Base-by-base conservation (phyloP, 1,284 basidiomycete species). In the Filobasidium uniguttulatum region DNA sequence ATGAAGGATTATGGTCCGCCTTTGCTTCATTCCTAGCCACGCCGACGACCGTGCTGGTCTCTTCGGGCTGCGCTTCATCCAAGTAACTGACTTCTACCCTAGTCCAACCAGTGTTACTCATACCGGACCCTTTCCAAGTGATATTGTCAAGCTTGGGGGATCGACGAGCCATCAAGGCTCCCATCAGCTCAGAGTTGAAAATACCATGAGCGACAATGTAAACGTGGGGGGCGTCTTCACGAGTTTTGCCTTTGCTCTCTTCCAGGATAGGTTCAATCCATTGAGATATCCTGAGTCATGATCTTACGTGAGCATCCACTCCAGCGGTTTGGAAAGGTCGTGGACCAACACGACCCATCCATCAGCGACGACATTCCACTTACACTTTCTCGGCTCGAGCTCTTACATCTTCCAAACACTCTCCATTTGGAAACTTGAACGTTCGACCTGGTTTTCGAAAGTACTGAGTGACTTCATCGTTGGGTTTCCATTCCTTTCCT, bases 71-170 rank as follows among this genome's bases (percentile, higher is more conserved):
- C 9, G 35, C 37, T 41, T 55, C 53, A 22, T 52, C 64, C 1
- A 52, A 57, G 37, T 68, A 68, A 5, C 63, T 70, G 4, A 74
- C 41, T 54, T 73, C 68, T 37, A 70, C 48, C 29, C 70, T 58
- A 0, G 66, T 70, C 72, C 72, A 75, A 0, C 69, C 73, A 5
- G 73, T 74, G 62, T 75, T 73, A 12, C 67, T 65, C 64, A 73
- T 72, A 2, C 71, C 65, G 15, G 64, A 60, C 38, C 68, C 71
- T 14, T 61, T 58, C 61, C 71, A 71, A 7, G 61, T 59, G 0
- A 63, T 44, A 2, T 62, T 61, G 14, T 63, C 62, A 23, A 17
- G 26, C 3, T 66, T 59, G 6, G 60, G 56, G 31, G 64, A 62
- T 4, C 68, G 52, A n/a, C 69, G 54, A 12, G 66, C 59, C 20